phyloP scores from a whole-genome alignment of 345 rosid genomes.

The Populus davidiana region DNA sequence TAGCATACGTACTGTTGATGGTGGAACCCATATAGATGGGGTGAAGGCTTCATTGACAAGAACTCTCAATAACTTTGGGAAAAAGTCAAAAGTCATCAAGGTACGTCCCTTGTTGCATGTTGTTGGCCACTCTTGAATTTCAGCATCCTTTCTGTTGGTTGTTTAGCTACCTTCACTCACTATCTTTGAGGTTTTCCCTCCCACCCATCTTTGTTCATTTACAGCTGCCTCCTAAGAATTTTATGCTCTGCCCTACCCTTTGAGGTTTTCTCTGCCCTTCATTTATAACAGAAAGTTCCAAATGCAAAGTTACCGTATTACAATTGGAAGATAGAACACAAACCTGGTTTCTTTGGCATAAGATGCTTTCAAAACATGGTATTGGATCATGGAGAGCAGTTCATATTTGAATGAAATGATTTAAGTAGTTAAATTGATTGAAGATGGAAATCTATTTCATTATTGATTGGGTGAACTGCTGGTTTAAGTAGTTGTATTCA shows the following conservation, averaged over 20 bases:
- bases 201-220: background rate
- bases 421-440: background rate
- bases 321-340: background rate
- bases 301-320: background rate
- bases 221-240: background rate
- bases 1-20: constrained; percentile 94
- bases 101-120: constrained; percentile 31
- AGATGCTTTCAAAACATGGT: background rate
- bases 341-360: background rate
- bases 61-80: constrained; percentile 79
- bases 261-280: background rate
- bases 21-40: constrained; percentile 98
- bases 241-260: background rate
- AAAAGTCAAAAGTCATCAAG: constrained; percentile 82
- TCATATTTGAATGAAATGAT: background rate
- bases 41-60: constrained; percentile 85
- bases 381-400: background rate
- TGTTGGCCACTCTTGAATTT: background rate
- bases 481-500: background rate
- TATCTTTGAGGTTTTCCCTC: background rate
- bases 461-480: background rate
- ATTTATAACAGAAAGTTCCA: background rate
- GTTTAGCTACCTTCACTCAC: background rate
- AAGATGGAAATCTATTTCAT: background rate
- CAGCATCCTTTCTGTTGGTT: background rate